Base-by-base conservation (phyloP, 306 rosid species). In the Erythrophleum fordii region DNA sequence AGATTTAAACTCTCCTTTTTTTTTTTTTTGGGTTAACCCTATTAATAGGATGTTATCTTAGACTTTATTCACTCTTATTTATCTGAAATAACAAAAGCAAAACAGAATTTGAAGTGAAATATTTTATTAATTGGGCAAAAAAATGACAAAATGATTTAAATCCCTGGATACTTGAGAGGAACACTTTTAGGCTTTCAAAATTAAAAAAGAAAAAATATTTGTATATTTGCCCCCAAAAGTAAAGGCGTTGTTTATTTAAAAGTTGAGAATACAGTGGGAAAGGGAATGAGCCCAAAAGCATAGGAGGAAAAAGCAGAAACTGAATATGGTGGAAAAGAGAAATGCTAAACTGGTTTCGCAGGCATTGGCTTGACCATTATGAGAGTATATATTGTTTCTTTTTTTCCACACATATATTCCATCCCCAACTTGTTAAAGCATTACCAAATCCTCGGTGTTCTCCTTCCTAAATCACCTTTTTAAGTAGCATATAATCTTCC, bases 341-440 rank as follows among this genome's bases (percentile, higher is more conserved):
- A 81, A 69, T 67, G 80, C 75, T 85, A 85, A 81, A 74, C 85
- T 85, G 85, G 83, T 51, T 78, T 67, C 69, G 72, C 48, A 66
- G 61, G 77, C 70, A 51, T 66, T 69, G 73, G 73, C 86, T 82
- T 86, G 84, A 82, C 86, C 80, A 41, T 22, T 68, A 31, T n/a
- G 72, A 46, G 73, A 74, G n/a, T n/a, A 49, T 49, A 17, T 49
- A 9, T 8, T 5, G 67, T 60, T 60, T 60, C n/a, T 28, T 12
- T 1, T 60, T 60, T 28, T 28, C 41, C 4, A 22, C 31, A 35
- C 67, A 60, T 13, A 60, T 60, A 60, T 60, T 60, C 67, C 41
- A 5, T 10, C 5, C 35, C 10, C 16, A 58, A 26, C 37, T 60
- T 60, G 14, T 0, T 26, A 28, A 59, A 60, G n/a, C 39, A 28